Percentiles rank a stretch among this genome's conserved stretches.
Evolutionary conservation across 2,329 filamentous ascomycete species (phyloP).

Genomic region (Colletotrichum trifolii): DNA sequence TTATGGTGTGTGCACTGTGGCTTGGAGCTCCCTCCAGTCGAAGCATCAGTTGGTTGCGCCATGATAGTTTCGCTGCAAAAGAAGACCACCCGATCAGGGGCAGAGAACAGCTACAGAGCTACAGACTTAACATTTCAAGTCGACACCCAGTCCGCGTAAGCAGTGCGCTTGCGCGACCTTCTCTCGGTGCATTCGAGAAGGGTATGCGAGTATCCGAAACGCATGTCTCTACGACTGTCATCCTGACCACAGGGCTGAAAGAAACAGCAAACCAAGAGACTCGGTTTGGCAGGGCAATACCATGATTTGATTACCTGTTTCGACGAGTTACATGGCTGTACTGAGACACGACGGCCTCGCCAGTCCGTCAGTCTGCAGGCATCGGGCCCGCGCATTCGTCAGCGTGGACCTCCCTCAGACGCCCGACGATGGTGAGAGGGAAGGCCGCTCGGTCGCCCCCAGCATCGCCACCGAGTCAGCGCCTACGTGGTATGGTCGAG

Average conservation of each 20-base stretch:
- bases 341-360: conserved; percentile 13
- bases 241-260: conserved; percentile 27
- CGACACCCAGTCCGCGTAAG: too few relatives aligned
- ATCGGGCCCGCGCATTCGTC: conserved; percentile 1
- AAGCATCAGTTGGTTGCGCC: neutral
- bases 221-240: conserved; percentile 7
- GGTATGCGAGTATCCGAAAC: conserved; percentile 7
- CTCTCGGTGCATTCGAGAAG: too few relatives aligned
- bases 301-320: conserved; percentile 12
- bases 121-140: too few relatives aligned
- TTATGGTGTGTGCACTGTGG: too few relatives aligned
- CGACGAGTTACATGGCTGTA: conserved; percentile 23
- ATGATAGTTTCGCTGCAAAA: too few relatives aligned
- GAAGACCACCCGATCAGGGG: too few relatives aligned
- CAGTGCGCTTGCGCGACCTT: too few relatives aligned
- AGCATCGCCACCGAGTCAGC: too few relatives aligned
- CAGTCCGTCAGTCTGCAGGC: neutral
- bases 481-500: too few relatives aligned
- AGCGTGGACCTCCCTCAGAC: neutral
- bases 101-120: too few relatives aligned
- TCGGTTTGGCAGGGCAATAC: neutral
- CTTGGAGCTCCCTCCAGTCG: too few relatives aligned
- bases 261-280: neutral
- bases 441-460: neutral
- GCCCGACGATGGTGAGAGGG: neutral